Conservation (phyloP, 164 flowering plant species). For the Umbilicus rupestris region DNA sequence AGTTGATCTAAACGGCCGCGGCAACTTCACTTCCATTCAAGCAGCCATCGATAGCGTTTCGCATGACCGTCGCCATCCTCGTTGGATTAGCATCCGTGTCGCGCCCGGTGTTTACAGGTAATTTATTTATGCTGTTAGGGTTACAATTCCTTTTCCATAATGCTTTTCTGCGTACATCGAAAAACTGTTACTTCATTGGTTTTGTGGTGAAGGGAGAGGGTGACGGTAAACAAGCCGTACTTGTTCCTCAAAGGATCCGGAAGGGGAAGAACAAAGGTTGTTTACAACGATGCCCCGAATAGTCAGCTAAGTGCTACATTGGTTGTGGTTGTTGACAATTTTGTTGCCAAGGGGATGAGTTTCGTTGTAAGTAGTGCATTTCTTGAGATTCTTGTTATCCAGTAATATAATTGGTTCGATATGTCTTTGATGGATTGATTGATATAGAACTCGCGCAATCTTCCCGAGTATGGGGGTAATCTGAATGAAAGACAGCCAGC, state of each 20-base stretch:
- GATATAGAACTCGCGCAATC: constrained; percentile 7
- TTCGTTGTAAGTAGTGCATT: constrained; percentile 14
- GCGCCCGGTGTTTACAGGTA: neutral
- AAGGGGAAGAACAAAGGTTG: constrained; percentile 3
- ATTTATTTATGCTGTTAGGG: no score
- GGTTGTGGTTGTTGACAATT: constrained; percentile 10
- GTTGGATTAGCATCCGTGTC: neutral
- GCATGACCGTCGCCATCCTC: neutral
- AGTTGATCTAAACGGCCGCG: neutral
- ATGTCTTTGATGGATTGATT: neutral
- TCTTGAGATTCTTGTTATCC: no score
- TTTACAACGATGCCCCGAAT: constrained; percentile 10
- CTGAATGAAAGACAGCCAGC: neutral
- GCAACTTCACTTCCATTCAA: neutral
- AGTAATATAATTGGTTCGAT: no score
- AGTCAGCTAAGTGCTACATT: constrained; percentile 11
- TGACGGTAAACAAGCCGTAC: constrained; percentile 14
- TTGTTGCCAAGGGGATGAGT: constrained; percentile 12
- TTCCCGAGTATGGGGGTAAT: neutral
- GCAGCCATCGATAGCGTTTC: neutral
- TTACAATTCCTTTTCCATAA: no score
- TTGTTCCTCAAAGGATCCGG: constrained; percentile 16
- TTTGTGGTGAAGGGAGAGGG: constrained; percentile 13
- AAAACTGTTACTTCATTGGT: no score
- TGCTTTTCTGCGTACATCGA: no score